phyloP scores from a whole-genome alignment of 345 rosid genomes.

The Noccaea caerulescens region DNA sequence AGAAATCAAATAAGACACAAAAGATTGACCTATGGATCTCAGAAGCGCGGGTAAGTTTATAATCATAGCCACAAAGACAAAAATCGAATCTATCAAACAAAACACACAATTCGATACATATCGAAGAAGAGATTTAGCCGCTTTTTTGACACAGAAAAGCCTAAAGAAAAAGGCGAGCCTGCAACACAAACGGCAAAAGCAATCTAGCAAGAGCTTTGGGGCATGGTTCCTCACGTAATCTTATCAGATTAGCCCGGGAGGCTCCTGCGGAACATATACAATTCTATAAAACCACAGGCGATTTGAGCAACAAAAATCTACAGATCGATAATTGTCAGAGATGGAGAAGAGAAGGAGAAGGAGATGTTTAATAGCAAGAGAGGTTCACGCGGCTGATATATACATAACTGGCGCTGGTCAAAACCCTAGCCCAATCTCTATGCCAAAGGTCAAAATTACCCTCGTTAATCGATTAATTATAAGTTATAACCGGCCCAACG shows the following conservation, averaged over 20 bases:
- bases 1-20: background rate
- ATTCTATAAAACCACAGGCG: background rate
- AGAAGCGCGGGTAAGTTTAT: conserved; percentile 74
- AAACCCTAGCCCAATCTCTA: conserved; percentile 22
- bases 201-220: conserved; percentile 47
- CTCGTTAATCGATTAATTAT: background rate
- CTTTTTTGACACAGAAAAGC: conserved; percentile 41
- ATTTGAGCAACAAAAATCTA: background rate
- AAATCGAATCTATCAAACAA: background rate
- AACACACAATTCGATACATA: background rate
- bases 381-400: background rate
- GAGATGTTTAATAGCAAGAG: background rate
- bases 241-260: conserved; percentile 72
- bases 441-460: background rate
- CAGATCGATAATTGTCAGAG: background rate
- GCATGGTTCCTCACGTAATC: conserved; percentile 33
- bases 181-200: conserved; percentile 68
- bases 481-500: background rate
- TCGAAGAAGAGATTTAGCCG: conserved; percentile 4
- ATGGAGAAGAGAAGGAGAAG: background rate
- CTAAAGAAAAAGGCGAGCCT: conserved; percentile 46
- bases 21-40: conserved; percentile 44
- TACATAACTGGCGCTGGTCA: background rate
- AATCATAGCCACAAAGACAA: conserved; percentile 46
- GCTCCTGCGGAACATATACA: conserved; percentile 32